Percentiles rank a stretch among this genome's conserved stretches.
Evolutionary conservation across 192 early-diverging fungal species (phyloP).

Genomic region (Martensiomyces pterosporus): DNA sequence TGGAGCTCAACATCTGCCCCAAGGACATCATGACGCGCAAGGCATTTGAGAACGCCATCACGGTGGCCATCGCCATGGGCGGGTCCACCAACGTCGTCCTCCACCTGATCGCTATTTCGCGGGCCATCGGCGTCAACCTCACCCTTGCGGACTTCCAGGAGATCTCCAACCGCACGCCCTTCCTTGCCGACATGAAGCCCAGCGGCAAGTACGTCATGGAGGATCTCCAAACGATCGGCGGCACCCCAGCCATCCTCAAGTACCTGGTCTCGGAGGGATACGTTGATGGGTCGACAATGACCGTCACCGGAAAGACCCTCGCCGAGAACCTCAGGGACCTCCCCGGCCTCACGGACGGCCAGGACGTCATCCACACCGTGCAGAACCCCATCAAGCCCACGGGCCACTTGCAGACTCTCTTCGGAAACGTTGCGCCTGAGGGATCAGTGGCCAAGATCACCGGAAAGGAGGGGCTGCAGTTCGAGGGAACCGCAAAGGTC

Average conservation of each 20-base stretch:
- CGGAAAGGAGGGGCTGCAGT: slow-evolving; percentile 94
- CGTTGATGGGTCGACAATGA: slow-evolving; percentile 85
- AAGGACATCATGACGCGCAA: slow-evolving; percentile 94
- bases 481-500: slow-evolving; percentile 83
- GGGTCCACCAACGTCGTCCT: slow-evolving; percentile 98
- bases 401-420: slow-evolving; percentile 93
- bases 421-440: slow-evolving; percentile 91
- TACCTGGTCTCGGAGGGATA: slow-evolving; percentile 82
- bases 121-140: slow-evolving; percentile 75
- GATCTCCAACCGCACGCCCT: slow-evolving; percentile 82
- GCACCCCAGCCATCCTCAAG: slow-evolving; percentile 93
- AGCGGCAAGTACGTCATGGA: slow-evolving; percentile 99
- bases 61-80: slow-evolving; percentile 88
- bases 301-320: slow-evolving; percentile 96
- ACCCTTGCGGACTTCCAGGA: slow-evolving; percentile 94
- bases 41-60: slow-evolving; percentile 96
- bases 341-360: slow-evolving; percentile 66
- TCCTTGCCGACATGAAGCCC: slow-evolving; percentile 98
- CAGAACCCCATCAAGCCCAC: slow-evolving; percentile 86
- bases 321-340: slow-evolving; percentile 83
- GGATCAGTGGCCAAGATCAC: slow-evolving; percentile 99
- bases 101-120: slow-evolving; percentile 89
- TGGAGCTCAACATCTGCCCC: slow-evolving; percentile 91
- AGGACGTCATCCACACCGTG: slow-evolving; percentile 84
- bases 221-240: slow-evolving; percentile 88